These are phyloP conservation scores for Dryas drummondii DNA, from an alignment of 306 rosid genomes.

Conservation along the genomic window DNA sequence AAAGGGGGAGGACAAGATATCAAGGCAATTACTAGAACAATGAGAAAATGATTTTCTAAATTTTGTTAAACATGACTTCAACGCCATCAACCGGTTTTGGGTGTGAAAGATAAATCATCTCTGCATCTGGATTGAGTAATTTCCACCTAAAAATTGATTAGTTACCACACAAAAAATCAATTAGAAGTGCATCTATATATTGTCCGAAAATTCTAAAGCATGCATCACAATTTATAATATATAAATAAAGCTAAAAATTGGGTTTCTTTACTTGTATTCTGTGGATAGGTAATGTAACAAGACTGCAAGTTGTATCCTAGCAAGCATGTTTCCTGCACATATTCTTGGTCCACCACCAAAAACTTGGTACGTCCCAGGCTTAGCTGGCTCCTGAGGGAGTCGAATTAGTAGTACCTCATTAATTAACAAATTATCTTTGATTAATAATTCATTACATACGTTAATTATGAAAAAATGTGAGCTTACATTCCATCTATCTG, in stretches of 20 bases:
- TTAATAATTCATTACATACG: too few relatives aligned
- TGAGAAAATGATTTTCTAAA: not conserved
- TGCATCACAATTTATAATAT: not conserved
- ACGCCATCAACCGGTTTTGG: slow-evolving; percentile 34
- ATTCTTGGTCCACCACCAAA: slow-evolving; percentile 42
- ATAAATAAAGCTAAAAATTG: not conserved
- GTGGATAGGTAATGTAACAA: slow-evolving; percentile 43
- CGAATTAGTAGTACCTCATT: too few relatives aligned
- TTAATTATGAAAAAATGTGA: too few relatives aligned
- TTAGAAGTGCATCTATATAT: too few relatives aligned
- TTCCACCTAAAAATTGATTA: slow-evolving; percentile 34
- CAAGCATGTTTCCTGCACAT: slow-evolving; percentile 47
- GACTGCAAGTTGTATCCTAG: slow-evolving; percentile 35
- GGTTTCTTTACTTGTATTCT: slow-evolving; percentile 24
- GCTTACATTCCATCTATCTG: slow-evolving; percentile 28
- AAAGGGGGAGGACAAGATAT: not conserved
- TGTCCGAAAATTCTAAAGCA: too few relatives aligned
- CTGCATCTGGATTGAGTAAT: slow-evolving; percentile 28
- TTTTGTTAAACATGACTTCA: slow-evolving; percentile 13
- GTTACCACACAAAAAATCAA: not conserved
- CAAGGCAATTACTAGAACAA: too few relatives aligned
- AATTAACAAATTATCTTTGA: too few relatives aligned
- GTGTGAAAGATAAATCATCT: slow-evolving; percentile 35
- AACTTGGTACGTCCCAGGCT: slow-evolving; percentile 31
- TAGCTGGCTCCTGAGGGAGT: slow-evolving; percentile 17